Conservation (phyloP, 2,329 filamentous ascomycete genomes). For the Gaeumannomyces tritici region DNA sequence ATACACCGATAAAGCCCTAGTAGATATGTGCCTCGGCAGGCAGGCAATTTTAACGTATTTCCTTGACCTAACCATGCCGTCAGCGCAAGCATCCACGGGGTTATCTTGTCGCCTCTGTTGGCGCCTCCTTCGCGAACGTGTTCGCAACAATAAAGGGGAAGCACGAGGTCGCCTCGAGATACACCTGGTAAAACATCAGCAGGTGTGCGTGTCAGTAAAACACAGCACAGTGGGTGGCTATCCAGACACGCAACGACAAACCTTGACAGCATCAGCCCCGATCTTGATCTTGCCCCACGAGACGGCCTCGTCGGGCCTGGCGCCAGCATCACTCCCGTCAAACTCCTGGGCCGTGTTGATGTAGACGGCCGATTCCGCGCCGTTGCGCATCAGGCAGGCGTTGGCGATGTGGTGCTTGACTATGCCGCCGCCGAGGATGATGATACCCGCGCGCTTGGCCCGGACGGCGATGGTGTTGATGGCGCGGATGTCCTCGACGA, state of each 20-base stretch:
- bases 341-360: constrained; percentile 98
- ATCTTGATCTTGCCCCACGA: constrained; percentile 98
- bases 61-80: neutral
- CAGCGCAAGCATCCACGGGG: neutral
- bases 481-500: constrained; percentile 84
- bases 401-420: constrained; percentile 99
- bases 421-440: constrained; percentile 88
- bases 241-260: constrained; percentile 24
- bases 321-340: constrained; percentile 92
- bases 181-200: constrained; percentile 34
- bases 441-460: constrained; percentile 85
- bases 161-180: constrained; percentile 53
- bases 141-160: constrained; percentile 60
- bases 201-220: constrained; percentile 7
- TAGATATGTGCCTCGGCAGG: no score
- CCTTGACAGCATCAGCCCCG: constrained; percentile 83
- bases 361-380: constrained; percentile 92
- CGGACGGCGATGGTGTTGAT: constrained; percentile 89
- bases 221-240: neutral
- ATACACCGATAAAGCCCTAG: neutral
- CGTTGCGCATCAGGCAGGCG: constrained; percentile 94
- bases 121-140: constrained; percentile 50
- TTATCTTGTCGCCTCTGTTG: neutral
- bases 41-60: neutral
- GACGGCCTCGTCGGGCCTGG: constrained; percentile 89